Conservation (phyloP, 805 yeast species). For the Komagataella kurtzmanii region DNA sequence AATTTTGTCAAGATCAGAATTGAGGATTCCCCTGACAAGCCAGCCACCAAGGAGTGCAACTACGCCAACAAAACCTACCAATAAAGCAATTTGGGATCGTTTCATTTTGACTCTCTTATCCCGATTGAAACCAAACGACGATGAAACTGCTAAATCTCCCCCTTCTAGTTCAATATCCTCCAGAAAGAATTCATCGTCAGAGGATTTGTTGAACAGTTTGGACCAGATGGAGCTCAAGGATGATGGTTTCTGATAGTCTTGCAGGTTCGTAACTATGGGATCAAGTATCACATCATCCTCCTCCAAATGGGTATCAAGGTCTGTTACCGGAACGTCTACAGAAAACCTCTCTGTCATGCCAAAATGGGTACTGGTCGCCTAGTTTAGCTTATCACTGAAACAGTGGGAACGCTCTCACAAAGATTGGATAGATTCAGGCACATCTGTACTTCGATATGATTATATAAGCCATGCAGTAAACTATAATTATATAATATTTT, state of each 20-base stretch:
- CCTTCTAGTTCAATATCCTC: background rate
- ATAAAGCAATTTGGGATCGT: background rate
- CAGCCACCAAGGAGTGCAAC: background rate
- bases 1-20: background rate
- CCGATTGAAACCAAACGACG: background rate
- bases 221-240: slow-evolving; percentile 1
- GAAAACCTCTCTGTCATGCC: slow-evolving; percentile 6
- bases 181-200: background rate
- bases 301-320: slow-evolving; percentile 28
- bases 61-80: background rate
- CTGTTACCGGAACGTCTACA: slow-evolving; percentile 42
- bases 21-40: background rate
- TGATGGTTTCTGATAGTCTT: slow-evolving; percentile 11
- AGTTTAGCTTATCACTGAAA: background rate
- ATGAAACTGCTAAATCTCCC: slow-evolving; percentile 1
- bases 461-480: too few relatives aligned
- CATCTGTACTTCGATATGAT: too few relatives aligned
- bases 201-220: background rate
- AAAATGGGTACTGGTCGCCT: background rate
- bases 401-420: background rate
- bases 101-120: background rate
- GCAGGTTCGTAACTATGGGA: slow-evolving; percentile 1
- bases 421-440: background rate
- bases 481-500: too few relatives aligned
- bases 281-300: slow-evolving; percentile 12